These are phyloP conservation scores for Rutstroemia sp. DNA, from an alignment of 2,329 filamentous ascomycete species.

Conservation along the genomic window DNA sequence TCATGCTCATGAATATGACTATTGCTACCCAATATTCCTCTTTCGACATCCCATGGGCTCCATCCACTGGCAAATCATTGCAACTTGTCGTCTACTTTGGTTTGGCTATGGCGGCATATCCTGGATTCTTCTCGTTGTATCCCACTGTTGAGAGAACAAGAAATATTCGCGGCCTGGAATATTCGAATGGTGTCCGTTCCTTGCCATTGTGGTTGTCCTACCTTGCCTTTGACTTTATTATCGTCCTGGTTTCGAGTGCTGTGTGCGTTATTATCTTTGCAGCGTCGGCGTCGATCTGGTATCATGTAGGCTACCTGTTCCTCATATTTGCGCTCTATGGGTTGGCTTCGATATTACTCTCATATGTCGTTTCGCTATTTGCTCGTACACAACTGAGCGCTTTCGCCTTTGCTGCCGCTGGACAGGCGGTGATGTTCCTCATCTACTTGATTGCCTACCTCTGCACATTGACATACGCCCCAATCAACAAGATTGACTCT, in stretches of 20 bases:
- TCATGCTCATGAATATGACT: slow-evolving; percentile 57
- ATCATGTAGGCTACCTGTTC: slow-evolving; percentile 73
- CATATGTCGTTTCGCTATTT: slow-evolving; percentile 77
- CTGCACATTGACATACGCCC: slow-evolving; percentile 65
- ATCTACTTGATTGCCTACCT: slow-evolving; percentile 67
- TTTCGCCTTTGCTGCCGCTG: slow-evolving; percentile 74
- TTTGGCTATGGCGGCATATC: slow-evolving; percentile 69
- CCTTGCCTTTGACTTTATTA: slow-evolving; percentile 68
- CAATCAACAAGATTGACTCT: slow-evolving; percentile 59
- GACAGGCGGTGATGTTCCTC: slow-evolving; percentile 65
- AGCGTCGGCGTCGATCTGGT: slow-evolving; percentile 61
- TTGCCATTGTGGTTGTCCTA: slow-evolving; percentile 83
- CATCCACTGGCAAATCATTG: slow-evolving; percentile 62
- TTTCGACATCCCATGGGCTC: slow-evolving; percentile 68
- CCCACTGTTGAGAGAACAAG: slow-evolving; percentile 75
- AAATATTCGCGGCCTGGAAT: slow-evolving; percentile 78
- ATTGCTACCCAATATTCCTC: slow-evolving; percentile 66
- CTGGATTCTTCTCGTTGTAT: slow-evolving; percentile 83
- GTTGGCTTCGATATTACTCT: slow-evolving; percentile 64
- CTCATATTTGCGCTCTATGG: slow-evolving; percentile 76
- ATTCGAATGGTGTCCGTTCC: slow-evolving; percentile 82
- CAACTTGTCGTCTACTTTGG: slow-evolving; percentile 78
- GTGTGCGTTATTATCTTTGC: slow-evolving; percentile 64
- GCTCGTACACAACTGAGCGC: slow-evolving; percentile 72
- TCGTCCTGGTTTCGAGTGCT: slow-evolving; percentile 61